A percentile compares a stretch with the other conserved stretches of the same genome.
Conservation (phyloP, 371 early-diverging fungal genomes). For the Dichotomocladium elegans region DNA sequence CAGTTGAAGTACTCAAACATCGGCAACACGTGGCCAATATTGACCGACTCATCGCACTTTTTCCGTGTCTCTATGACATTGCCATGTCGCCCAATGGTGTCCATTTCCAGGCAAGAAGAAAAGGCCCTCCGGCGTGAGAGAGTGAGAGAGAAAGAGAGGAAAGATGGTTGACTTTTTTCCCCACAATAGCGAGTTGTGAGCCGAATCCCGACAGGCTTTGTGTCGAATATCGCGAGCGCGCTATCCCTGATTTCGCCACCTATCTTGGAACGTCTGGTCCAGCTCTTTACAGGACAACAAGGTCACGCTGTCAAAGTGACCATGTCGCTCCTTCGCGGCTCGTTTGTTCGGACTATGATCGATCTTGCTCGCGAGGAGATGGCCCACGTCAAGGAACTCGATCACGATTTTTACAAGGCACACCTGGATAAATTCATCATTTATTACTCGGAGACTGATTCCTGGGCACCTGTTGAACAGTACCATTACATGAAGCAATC, state of each 20-base stretch:
- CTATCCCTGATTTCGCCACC: constrained; percentile 36
- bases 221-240: constrained; percentile 32
- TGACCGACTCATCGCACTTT: constrained; percentile 61
- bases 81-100: constrained; percentile 73
- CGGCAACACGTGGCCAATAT: constrained; percentile 60
- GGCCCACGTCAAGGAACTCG: constrained; percentile 61
- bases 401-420: constrained; percentile 55
- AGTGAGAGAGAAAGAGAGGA: neutral
- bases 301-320: constrained; percentile 51
- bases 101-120: constrained; percentile 47
- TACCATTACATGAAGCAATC: constrained; percentile 61
- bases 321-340: constrained; percentile 53
- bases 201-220: constrained; percentile 24
- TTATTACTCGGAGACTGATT: constrained; percentile 75
- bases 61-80: constrained; percentile 78
- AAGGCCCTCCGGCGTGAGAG: too few relatives aligned
- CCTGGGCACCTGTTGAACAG: constrained; percentile 76
- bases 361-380: constrained; percentile 75
- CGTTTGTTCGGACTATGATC: constrained; percentile 59
- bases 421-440: constrained; percentile 68
- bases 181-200: constrained; percentile 36
- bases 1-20: constrained; percentile 47
- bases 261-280: constrained; percentile 23
- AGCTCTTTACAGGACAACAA: constrained; percentile 39
- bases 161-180: neutral